A percentile compares a stretch with the other conserved stretches of the same genome.
Evolutionary conservation across 306 rosid genomes (phyloP).

Genomic region (Sindora glabra): DNA sequence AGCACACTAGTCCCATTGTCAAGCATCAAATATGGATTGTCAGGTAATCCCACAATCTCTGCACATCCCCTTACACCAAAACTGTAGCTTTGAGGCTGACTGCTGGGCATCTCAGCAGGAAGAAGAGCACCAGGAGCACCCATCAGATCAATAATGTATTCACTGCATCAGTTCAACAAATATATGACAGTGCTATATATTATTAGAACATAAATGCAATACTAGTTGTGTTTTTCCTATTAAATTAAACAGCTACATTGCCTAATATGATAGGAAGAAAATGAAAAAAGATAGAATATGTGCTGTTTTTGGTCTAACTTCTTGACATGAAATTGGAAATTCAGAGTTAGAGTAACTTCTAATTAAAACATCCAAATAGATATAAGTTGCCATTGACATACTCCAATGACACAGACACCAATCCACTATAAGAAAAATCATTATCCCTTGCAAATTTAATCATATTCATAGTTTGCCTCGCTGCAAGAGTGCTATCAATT

Average conservation of each 20-base stretch:
- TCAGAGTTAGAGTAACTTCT: slow-evolving; percentile 7
- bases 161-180: slow-evolving; percentile 42
- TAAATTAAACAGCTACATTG: neutral
- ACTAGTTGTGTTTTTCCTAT: neutral
- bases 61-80: slow-evolving; percentile 42
- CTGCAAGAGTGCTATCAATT: neutral
- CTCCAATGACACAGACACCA: neutral
- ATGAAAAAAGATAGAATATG: neutral
- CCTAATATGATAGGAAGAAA: neutral
- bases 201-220: neutral
- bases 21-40: slow-evolving; percentile 10
- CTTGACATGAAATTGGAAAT: neutral
- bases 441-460: too few species aligned
- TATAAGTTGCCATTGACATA: slow-evolving; percentile 12
- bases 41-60: slow-evolving; percentile 36
- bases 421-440: too few species aligned
- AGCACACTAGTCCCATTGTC: slow-evolving; percentile 20
- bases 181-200: slow-evolving; percentile 3
- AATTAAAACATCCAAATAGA: slow-evolving; percentile 2
- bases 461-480: slow-evolving; percentile 6
- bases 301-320: neutral
- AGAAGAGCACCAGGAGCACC: slow-evolving; percentile 78
- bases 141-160: slow-evolving; percentile 68
- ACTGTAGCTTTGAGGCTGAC: slow-evolving; percentile 38
- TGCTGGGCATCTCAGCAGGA: slow-evolving; percentile 58